Conservation (phyloP, 2,329 filamentous ascomycete species). For the Grosmannia huntii region DNA sequence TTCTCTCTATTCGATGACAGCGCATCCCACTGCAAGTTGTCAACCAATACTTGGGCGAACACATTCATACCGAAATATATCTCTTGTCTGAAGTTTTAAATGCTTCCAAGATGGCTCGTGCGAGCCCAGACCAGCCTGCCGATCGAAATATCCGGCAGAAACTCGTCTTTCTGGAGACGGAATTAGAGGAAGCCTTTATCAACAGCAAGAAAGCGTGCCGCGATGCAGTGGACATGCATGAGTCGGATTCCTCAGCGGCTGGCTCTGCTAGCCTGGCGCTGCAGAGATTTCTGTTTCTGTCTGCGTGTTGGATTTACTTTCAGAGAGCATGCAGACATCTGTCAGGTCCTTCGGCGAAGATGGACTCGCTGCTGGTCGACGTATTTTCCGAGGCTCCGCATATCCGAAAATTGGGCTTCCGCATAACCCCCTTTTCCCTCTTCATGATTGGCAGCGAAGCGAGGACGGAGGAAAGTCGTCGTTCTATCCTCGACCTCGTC, state of each 20-base stretch:
- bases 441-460: slow-evolving; percentile 8
- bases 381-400: not conserved
- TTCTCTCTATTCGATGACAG: not conserved
- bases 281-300: slow-evolving; percentile 6
- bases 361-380: not conserved
- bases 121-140: not conserved
- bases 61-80: slow-evolving; percentile 4
- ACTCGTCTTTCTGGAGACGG: not conserved
- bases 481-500: slow-evolving; percentile 2
- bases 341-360: slow-evolving; percentile 2
- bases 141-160: not conserved
- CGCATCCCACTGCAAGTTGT: not conserved
- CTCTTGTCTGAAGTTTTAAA: not conserved
- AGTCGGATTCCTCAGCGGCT: not conserved
- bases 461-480: slow-evolving; percentile 3
- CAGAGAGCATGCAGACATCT: slow-evolving; percentile 5
- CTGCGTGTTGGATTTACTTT: slow-evolving; percentile 9
- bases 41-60: not conserved
- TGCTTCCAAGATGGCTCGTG: not conserved
- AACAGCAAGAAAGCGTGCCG: not conserved
- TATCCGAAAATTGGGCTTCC: not conserved
- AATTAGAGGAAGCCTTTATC: not conserved
- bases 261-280: not conserved
- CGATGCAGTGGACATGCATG: not conserved
- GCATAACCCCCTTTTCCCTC: slow-evolving; percentile 3